These are phyloP conservation scores for Tolypocladium paradoxum DNA, from an alignment of 2,329 filamentous ascomycete species.

Conservation along the genomic window DNA sequence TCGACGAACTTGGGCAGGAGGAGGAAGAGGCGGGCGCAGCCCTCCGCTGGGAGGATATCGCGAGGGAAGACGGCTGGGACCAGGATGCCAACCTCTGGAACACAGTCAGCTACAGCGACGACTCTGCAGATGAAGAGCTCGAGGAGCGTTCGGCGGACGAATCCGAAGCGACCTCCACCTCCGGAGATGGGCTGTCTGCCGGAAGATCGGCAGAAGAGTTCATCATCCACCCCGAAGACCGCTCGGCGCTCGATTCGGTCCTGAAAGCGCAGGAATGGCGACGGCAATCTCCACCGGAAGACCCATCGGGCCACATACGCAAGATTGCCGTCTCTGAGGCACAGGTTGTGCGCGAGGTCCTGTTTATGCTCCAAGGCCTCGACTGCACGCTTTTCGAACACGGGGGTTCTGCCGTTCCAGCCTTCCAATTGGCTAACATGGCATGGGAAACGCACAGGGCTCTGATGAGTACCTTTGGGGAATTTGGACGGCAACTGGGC, in stretches of 20 bases:
- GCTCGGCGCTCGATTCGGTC: conserved; percentile 18
- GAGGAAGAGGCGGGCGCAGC: conserved; percentile 31
- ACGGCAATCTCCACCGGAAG: conserved; percentile 20
- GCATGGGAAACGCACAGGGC: conserved; percentile 40
- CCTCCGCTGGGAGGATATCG: conserved; percentile 71
- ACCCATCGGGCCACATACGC: conserved; percentile 19
- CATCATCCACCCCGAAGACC: conserved; percentile 23
- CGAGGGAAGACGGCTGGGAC: conserved; percentile 63
- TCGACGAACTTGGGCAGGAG: conserved; percentile 40
- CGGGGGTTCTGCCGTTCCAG: conserved; percentile 25
- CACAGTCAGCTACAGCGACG: conserved; percentile 56
- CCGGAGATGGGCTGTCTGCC: conserved; percentile 17
- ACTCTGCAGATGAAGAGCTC: conserved; percentile 42
- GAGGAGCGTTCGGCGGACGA: conserved; percentile 24
- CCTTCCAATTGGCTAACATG: conserved; percentile 36
- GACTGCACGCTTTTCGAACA: conserved; percentile 59
- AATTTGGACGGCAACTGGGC: conserved; percentile 33
- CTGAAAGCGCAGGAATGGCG: conserved; percentile 25
- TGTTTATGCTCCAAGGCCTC: conserved; percentile 79
- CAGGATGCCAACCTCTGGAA: conserved; percentile 59
- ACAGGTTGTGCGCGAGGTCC: conserved; percentile 61
- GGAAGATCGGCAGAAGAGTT: conserved; percentile 19
- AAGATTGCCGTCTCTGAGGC: conserved; percentile 54
- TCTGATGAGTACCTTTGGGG: conserved; percentile 34
- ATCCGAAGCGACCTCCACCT: conserved; percentile 21